phyloP scores from a whole-genome alignment of 2,329 filamentous ascomycete species.

The Trichoderma oligosporum region DNA sequence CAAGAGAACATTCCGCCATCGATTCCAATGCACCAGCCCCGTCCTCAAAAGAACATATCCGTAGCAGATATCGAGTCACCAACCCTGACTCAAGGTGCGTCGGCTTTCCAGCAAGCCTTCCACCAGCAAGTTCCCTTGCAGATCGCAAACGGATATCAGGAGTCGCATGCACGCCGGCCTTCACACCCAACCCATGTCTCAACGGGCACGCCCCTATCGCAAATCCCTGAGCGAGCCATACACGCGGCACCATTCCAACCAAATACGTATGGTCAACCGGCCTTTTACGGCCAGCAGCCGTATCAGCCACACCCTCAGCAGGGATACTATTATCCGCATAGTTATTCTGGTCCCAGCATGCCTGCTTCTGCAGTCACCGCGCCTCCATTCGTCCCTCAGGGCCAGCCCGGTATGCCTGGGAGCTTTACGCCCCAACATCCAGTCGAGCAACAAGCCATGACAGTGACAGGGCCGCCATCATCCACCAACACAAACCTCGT shows the following conservation, averaged over 20 bases:
- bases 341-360: slow-evolving; percentile 47
- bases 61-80: slow-evolving; percentile 90
- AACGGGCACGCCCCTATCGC: slow-evolving; percentile 76
- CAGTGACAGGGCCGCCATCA: slow-evolving; percentile 29
- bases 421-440: slow-evolving; percentile 44
- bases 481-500: slow-evolving; percentile 47
- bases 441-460: slow-evolving; percentile 34
- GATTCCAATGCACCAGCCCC: slow-evolving; percentile 85
- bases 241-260: slow-evolving; percentile 89
- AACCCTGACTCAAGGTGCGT: slow-evolving; percentile 53
- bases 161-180: slow-evolving; percentile 62
- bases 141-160: slow-evolving; percentile 55
- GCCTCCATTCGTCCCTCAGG: slow-evolving; percentile 55
- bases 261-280: slow-evolving; percentile 57
- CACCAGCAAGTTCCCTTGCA: slow-evolving; percentile 89
- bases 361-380: slow-evolving; percentile 46
- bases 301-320: slow-evolving; percentile 43
- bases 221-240: slow-evolving; percentile 88
- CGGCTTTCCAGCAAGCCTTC: slow-evolving; percentile 87
- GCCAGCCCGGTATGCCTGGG: slow-evolving; percentile 45
- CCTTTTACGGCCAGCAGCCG: slow-evolving; percentile 50
- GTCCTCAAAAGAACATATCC: slow-evolving; percentile 90
- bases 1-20: slow-evolving; percentile 51
- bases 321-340: slow-evolving; percentile 65
- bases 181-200: slow-evolving; percentile 69